Conservation (phyloP, 1,139 yeast species). For the Petasospora rhodanensis region DNA sequence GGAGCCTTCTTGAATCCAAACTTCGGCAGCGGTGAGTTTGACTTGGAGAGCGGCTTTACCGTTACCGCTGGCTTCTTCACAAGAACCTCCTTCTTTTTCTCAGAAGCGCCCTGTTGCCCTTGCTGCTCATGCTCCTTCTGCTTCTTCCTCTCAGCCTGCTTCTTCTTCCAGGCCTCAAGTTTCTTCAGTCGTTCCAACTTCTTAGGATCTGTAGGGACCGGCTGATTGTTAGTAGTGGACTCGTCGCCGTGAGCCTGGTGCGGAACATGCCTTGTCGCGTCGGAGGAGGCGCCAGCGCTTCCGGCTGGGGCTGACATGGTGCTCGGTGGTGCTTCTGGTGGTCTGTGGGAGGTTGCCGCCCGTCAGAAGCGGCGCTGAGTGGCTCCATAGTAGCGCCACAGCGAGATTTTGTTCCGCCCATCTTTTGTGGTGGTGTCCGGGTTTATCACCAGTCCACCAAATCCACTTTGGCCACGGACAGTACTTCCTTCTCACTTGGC, state of each 20-base stretch:
- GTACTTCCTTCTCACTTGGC: too few relatives aligned
- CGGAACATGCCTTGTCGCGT: constrained; percentile 18
- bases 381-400: too few relatives aligned
- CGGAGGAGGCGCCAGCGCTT: too few relatives aligned
- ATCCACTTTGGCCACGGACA: too few relatives aligned
- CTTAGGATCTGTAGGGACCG: constrained; percentile 16
- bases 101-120: too few relatives aligned
- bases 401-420: too few relatives aligned
- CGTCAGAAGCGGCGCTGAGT: too few relatives aligned
- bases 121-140: constrained; percentile 20
- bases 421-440: too few relatives aligned
- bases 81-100: too few relatives aligned
- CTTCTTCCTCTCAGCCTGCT: constrained; percentile 31
- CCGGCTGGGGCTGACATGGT: too few relatives aligned
- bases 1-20: constrained; percentile 3
- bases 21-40: too few relatives aligned
- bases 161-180: constrained; percentile 40
- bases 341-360: background rate
- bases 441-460: too few relatives aligned
- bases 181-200: constrained; percentile 28
- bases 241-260: constrained; percentile 4
- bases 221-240: constrained; percentile 19
- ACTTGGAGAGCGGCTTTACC: background rate
- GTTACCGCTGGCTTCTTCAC: constrained; percentile 5
- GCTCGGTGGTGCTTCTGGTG: background rate